These are phyloP conservation scores for Fusarium marasasianum DNA, from an alignment of 2,329 filamentous ascomycete genomes.

Conservation along the genomic window DNA sequence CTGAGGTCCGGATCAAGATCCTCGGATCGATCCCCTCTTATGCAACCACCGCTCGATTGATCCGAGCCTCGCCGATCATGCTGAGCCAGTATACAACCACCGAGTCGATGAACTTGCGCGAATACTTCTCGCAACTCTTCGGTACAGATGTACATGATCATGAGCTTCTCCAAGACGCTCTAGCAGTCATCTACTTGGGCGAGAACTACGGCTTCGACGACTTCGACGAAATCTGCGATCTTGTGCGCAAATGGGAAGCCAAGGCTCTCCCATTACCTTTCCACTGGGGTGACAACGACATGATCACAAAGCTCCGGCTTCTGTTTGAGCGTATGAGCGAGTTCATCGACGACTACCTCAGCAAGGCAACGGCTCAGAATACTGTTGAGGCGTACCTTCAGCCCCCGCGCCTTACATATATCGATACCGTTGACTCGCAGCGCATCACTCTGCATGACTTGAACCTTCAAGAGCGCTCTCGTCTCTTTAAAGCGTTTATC, in stretches of 20 bases:
- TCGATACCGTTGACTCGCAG: not conserved
- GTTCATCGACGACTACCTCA: not conserved
- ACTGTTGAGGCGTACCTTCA: not conserved
- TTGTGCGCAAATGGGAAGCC: not conserved
- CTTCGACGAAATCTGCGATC: not conserved
- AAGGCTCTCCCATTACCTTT: not conserved
- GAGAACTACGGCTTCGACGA: fast-evolving
- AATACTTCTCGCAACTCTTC: not conserved
- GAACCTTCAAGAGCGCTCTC: not conserved
- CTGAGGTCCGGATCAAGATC: not conserved
- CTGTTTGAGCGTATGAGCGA: not conserved
- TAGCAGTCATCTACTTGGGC: not conserved
- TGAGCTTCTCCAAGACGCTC: not conserved
- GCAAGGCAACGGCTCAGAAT: not conserved
- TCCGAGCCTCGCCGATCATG: not conserved
- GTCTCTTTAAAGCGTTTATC: not conserved
- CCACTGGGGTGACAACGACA: fast-evolving
- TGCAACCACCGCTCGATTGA: not conserved
- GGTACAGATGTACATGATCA: not conserved
- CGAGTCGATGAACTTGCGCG: not conserved
- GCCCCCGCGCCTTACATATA: not conserved
- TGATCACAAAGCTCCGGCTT: not conserved
- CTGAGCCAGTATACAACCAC: not conserved
- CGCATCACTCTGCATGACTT: not conserved
- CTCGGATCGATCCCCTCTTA: not conserved